Conservation (phyloP, 352 stramenopile genomes). For the Aphanomyces invadans region DNA sequence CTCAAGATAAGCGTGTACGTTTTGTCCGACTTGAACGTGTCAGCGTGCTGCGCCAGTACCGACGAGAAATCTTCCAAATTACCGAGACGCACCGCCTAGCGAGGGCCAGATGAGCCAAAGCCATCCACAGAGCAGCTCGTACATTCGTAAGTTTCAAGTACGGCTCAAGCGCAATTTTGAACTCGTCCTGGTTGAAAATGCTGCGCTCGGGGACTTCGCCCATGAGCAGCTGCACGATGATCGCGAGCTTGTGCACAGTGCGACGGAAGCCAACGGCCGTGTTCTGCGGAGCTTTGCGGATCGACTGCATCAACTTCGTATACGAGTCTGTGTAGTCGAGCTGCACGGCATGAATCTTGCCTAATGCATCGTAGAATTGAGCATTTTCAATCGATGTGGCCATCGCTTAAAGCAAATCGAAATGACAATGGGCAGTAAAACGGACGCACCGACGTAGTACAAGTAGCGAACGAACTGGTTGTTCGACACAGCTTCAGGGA, state of each 20-base stretch:
- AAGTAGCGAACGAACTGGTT: conserved; percentile 98
- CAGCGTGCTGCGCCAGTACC: conserved; percentile 79
- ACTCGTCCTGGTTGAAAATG: conserved; percentile 89
- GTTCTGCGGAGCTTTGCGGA: conserved; percentile 94
- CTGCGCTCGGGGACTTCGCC: conserved; percentile 94
- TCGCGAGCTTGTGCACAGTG: conserved; percentile 92
- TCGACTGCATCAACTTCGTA: conserved; percentile 93
- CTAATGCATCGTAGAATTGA: conserved; percentile 31
- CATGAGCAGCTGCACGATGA: conserved; percentile 97
- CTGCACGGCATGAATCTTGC: conserved; percentile 93
- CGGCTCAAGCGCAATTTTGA: conserved; percentile 82
- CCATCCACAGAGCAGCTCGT: conserved; percentile 25
- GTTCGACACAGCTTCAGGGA: conserved; percentile 91
- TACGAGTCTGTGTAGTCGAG: conserved; percentile 97
- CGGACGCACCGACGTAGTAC: conserved; percentile 82
- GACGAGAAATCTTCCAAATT: conserved; percentile 93
- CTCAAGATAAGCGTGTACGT: conserved; percentile 95
- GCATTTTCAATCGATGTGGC: too few relatives aligned
- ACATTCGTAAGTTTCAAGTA: conserved; percentile 95
- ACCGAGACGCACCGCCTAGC: conserved; percentile 90
- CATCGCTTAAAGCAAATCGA: neutral
- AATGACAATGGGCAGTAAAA: neutral
- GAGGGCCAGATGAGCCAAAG: neutral
- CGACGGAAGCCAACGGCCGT: conserved; percentile 95
- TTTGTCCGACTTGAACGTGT: conserved; percentile 88